Conservation (phyloP, 2,329 filamentous ascomycete species). For the Neonectria magnoliae region DNA sequence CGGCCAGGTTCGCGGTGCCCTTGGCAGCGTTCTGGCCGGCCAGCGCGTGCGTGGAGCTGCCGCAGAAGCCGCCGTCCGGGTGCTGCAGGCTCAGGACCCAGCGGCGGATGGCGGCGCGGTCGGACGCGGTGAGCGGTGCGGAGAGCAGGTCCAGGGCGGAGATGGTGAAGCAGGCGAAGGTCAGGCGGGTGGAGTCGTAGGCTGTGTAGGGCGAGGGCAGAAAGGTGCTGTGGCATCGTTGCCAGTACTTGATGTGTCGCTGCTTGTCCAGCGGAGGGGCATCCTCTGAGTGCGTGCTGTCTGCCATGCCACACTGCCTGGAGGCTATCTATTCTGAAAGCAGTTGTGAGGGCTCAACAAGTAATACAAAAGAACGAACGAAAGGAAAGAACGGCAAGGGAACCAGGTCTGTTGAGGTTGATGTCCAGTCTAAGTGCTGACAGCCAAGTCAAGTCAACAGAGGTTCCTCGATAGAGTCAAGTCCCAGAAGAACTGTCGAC, state of each 20-base stretch:
- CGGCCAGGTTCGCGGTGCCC: constrained; percentile 76
- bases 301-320: constrained; percentile 26
- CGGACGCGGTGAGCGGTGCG: constrained; percentile 60
- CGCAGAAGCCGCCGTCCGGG: constrained; percentile 86
- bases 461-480: not conserved
- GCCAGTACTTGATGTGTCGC: constrained; percentile 90
- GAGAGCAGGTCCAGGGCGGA: constrained; percentile 85
- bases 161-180: constrained; percentile 88
- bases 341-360: not conserved
- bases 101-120: constrained; percentile 60
- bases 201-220: constrained; percentile 86
- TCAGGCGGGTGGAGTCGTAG: constrained; percentile 91
- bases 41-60: constrained; percentile 74
- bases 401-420: not conserved
- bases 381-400: not conserved
- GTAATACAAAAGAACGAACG: constrained; percentile 7
- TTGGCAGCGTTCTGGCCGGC: constrained; percentile 55
- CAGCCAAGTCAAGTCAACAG: not conserved
- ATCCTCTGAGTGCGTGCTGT: constrained; percentile 18
- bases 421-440: constrained; percentile 18
- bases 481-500: not conserved
- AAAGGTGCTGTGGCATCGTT: constrained; percentile 83
- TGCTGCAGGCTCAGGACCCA: constrained; percentile 93
- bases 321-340: not conserved
- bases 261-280: constrained; percentile 62